Conservation (phyloP, 495 filamentous ascomycete genomes). For the Bacidia rubella region DNA sequence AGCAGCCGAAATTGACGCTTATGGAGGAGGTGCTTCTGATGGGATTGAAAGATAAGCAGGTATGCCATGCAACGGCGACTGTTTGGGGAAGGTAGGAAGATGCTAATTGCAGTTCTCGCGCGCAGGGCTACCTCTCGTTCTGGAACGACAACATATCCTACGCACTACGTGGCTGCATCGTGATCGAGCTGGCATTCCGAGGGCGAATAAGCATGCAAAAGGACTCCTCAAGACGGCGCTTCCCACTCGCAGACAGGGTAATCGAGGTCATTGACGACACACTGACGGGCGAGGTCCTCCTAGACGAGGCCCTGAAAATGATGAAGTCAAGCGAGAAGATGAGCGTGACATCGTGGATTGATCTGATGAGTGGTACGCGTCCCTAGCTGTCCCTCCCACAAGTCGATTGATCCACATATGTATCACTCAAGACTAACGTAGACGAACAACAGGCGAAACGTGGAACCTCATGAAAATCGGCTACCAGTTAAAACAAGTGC, state of each 20-base stretch:
- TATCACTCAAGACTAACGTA: neutral
- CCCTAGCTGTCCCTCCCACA: neutral
- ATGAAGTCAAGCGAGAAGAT: slow-evolving; percentile 99
- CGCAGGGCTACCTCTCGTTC: slow-evolving; percentile 89
- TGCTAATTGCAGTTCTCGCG: slow-evolving; percentile 13
- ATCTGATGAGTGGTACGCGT: slow-evolving; percentile 83
- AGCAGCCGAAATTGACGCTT: slow-evolving; percentile 92
- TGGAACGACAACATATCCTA: slow-evolving; percentile 99
- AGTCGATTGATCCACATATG: neutral
- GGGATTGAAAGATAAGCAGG: slow-evolving; percentile 97
- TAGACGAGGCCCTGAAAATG: slow-evolving; percentile 98
- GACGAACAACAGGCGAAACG: slow-evolving; percentile 60
- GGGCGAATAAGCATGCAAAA: slow-evolving; percentile 98
- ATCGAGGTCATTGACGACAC: slow-evolving; percentile 98
- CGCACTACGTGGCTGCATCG: slow-evolving; percentile 91
- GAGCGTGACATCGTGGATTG: slow-evolving; percentile 98
- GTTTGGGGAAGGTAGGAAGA: too few relatives aligned
- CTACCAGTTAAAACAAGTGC: slow-evolving; percentile 98
- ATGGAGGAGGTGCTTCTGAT: slow-evolving; percentile 97
- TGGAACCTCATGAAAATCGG: slow-evolving; percentile 99
- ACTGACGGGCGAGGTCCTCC: slow-evolving; percentile 88
- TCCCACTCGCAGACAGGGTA: slow-evolving; percentile 79
- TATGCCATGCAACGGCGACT: slow-evolving; percentile 29
- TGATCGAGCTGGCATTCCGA: slow-evolving; percentile 89
- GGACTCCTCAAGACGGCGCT: slow-evolving; percentile 80